Evolutionary conservation across 148 eudicot genomes (phyloP), one percentile per base, ranked within the genome.

Genomic region (Camellia granthamiana): DNA sequence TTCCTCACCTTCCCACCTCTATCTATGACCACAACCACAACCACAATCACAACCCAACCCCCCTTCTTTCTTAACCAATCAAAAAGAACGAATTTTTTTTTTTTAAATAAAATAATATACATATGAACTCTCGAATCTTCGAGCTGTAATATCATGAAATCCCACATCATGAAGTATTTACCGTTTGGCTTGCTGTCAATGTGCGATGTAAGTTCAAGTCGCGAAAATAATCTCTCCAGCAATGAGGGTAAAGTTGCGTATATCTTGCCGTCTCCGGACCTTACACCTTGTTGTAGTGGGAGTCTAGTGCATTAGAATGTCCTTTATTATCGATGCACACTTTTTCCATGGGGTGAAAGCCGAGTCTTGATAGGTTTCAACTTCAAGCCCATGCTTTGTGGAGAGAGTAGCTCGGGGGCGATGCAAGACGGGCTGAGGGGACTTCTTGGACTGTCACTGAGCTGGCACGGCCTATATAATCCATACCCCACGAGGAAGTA

Each of bases 341-440:
- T 11, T 71, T 54, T 65, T 47, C 46, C 30, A 6, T 75, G 63
- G 69, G 82, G 78, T 7, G 90, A 79, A 59, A 83, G 77, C 78
- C 99, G 98, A 74, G 99, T 97, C 84, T 90, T 97, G 76, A 97
- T 97, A 0, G 99, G 99, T 84, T 94, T 97, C 49, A 97, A 88
- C 85, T 92, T 94, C 82, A 97, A 80, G 69, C 99, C 99, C 98
- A 97, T 90, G 91, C 99, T 97, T 86, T 97, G 95, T 1, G 98
- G 98, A 69, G 99, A 92, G 81, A 97, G 91, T 19, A 97, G 90
- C 81, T 97, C 99, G 1, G 99, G 98, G 3, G 98, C 85, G 60
- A 97, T 94, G 81, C 95, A 92, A 46, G 89, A 85, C 0, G 93
- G 95, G 85, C 91, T 91, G 60, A 94, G 88, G 41, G 98, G 94